Percentiles rank a stretch among this genome's conserved stretches.
These are phyloP conservation scores for Cupressus sempervirens DNA, from an alignment of 75 land plant genomes.

Conservation along the genomic window DNA sequence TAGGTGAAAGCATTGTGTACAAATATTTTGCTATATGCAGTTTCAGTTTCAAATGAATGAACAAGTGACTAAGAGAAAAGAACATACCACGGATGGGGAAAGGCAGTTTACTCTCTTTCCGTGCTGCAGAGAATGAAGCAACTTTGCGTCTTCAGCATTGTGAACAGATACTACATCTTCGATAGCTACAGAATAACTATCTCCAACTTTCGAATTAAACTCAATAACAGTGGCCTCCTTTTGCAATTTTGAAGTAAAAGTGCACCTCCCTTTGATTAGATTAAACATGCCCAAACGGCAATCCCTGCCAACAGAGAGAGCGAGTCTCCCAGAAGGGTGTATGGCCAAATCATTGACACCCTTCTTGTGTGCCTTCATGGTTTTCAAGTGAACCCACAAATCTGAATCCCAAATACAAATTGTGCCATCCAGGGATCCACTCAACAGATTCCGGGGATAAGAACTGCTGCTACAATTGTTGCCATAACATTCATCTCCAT, in stretches of 20 bases:
- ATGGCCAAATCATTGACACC: slow-evolving; percentile 61
- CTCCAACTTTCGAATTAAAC: slow-evolving; percentile 45
- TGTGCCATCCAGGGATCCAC: slow-evolving; percentile 69
- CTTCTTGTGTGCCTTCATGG: slow-evolving; percentile 48
- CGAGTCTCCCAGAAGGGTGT: slow-evolving; percentile 74
- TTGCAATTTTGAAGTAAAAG: slow-evolving; percentile 59
- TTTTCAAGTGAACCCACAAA: slow-evolving; percentile 68
- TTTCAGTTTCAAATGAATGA: not conserved
- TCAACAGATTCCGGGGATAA: slow-evolving; percentile 70
- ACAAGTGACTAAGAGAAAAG: too few relatives aligned
- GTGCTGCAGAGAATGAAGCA: slow-evolving; percentile 45
- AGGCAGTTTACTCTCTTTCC: slow-evolving; percentile 64
- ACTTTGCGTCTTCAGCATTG: slow-evolving; percentile 68
- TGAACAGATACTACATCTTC: slow-evolving; percentile 59
- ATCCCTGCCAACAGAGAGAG: slow-evolving; percentile 63
- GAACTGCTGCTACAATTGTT: slow-evolving; percentile 16
- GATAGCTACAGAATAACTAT: slow-evolving; percentile 59
- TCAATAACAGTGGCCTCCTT: slow-evolving; percentile 58
- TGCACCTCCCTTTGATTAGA: slow-evolving; percentile 73
- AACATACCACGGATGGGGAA: slow-evolving; percentile 49
- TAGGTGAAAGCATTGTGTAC: not conserved
- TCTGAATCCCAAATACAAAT: slow-evolving; percentile 77
- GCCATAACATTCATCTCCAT: slow-evolving; percentile 5
- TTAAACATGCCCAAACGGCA: slow-evolving; percentile 66
- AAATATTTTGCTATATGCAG: not conserved